Evolutionary conservation across 495 filamentous ascomycete genomes (phyloP).

Genomic region (Penicillium robsamsonii): DNA sequence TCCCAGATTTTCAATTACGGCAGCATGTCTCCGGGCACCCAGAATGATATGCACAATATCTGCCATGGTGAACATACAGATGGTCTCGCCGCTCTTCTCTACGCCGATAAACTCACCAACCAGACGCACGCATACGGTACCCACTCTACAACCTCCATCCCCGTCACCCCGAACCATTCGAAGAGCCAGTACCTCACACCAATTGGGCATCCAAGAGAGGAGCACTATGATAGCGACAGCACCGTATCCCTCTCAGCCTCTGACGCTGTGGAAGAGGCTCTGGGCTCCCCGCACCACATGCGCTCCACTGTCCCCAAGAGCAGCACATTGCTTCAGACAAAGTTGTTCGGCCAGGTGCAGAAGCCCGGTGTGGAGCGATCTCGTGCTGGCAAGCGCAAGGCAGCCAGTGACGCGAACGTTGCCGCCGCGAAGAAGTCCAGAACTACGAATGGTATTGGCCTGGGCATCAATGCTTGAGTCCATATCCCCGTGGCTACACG

Average conservation of each 20-base stretch:
- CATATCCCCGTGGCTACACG: conserved; percentile 10
- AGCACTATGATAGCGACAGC: conserved; percentile 70
- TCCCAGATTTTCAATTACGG: conserved; percentile 62
- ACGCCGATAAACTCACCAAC: conserved; percentile 70
- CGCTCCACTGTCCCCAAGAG: conserved; percentile 36
- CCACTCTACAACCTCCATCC: conserved; percentile 62
- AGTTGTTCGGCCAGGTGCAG: conserved; percentile 65
- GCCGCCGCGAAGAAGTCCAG: conserved; percentile 60
- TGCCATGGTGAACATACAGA: conserved; percentile 46
- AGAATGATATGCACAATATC: conserved; percentile 46
- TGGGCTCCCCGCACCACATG: conserved; percentile 14
- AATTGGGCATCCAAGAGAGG: conserved; percentile 51
- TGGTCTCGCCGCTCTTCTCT: conserved; percentile 73
- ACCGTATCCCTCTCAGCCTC: conserved; percentile 74
- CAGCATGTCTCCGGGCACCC: conserved; percentile 40
- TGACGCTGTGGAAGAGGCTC: conserved; percentile 58
- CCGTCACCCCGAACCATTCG: conserved; percentile 64
- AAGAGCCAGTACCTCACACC: conserved; percentile 56
- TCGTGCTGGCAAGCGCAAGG: conserved; percentile 56
- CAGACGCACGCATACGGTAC: conserved; percentile 36
- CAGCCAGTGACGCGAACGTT: conserved; percentile 42
- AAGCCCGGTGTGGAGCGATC: conserved; percentile 50
- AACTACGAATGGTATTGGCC: conserved; percentile 54
- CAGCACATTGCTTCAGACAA: conserved; percentile 56
- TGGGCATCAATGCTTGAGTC: conserved; percentile 58